phyloP scores from a whole-genome alignment of 176 grass and related monocot genomes.

The Carex parvula region DNA sequence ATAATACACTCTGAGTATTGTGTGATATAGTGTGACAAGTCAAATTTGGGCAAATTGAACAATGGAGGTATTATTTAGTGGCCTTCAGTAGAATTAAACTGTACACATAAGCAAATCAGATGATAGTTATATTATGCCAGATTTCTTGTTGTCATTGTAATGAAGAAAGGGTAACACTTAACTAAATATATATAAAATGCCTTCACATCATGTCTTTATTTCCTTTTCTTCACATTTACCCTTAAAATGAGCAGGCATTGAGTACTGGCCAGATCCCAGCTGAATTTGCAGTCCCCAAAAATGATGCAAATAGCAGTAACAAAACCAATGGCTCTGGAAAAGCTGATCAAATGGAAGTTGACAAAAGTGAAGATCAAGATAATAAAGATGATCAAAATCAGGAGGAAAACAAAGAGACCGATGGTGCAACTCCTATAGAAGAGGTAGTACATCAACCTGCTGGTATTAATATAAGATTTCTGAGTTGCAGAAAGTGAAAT shows the following conservation, averaged over 20 bases:
- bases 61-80: too few relatives aligned
- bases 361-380: slow-evolving; percentile 35
- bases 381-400: slow-evolving; percentile 36
- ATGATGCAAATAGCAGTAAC: slow-evolving; percentile 32
- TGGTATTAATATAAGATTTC: not conserved
- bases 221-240: not conserved
- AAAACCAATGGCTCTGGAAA: slow-evolving; percentile 44
- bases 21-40: too few relatives aligned
- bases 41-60: too few relatives aligned
- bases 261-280: slow-evolving; percentile 82
- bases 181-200: not conserved
- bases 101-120: not conserved
- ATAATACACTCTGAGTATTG: too few relatives aligned
- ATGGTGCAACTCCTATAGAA: slow-evolving; percentile 37
- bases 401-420: slow-evolving; percentile 46
- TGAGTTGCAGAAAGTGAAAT: not conserved
- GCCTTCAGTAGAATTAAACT: not conserved
- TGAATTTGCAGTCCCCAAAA: slow-evolving; percentile 69
- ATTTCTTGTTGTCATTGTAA: not conserved
- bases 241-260: slow-evolving; percentile 47
- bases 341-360: slow-evolving; percentile 65
- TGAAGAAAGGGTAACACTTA: not conserved
- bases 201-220: not conserved
- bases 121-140: not conserved
- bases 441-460: slow-evolving; percentile 36